Evolutionary conservation across 179 eudicot species (phyloP).

Genomic region (Dionaea muscipula): DNA sequence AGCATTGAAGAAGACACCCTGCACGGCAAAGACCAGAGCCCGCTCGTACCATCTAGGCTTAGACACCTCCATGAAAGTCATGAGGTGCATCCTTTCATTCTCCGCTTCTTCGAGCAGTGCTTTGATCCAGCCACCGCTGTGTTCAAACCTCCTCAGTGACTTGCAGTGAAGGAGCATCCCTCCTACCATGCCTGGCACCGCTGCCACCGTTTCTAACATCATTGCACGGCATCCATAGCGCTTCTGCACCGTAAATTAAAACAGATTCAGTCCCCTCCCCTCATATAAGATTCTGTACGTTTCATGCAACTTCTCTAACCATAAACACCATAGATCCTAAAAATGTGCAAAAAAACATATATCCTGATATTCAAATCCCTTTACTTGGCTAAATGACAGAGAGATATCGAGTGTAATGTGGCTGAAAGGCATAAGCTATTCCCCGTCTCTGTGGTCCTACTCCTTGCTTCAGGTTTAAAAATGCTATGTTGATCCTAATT

Average conservation of each 20-base stretch:
- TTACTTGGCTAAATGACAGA: too few species aligned
- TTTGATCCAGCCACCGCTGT: conserved; percentile 64
- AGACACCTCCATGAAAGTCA: conserved; percentile 61
- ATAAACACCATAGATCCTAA: too few species aligned
- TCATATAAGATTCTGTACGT: too few species aligned
- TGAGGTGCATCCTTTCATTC: conserved; percentile 58
- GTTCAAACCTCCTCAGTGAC: conserved; percentile 46
- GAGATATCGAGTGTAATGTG: too few species aligned
- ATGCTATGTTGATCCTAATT: too few species aligned
- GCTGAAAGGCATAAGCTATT: too few species aligned
- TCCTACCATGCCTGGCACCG: conserved; percentile 68
- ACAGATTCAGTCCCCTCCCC: too few species aligned
- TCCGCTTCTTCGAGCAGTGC: conserved; percentile 55
- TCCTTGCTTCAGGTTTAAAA: too few species aligned
- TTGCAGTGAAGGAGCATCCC: conserved; percentile 63
- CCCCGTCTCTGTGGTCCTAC: too few species aligned
- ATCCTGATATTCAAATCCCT: too few species aligned
- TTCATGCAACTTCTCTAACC: too few species aligned
- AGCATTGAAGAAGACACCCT: conserved; percentile 59
- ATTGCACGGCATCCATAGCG: conserved; percentile 58
- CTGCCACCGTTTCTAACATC: conserved; percentile 67
- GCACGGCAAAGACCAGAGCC: conserved; percentile 44
- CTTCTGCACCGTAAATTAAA: conserved; percentile 20
- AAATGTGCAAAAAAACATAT: too few species aligned
- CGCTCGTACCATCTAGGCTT: conserved; percentile 54